phyloP scores from a whole-genome alignment of 164 flowering plant genomes.

The Litsea cubeba region DNA sequence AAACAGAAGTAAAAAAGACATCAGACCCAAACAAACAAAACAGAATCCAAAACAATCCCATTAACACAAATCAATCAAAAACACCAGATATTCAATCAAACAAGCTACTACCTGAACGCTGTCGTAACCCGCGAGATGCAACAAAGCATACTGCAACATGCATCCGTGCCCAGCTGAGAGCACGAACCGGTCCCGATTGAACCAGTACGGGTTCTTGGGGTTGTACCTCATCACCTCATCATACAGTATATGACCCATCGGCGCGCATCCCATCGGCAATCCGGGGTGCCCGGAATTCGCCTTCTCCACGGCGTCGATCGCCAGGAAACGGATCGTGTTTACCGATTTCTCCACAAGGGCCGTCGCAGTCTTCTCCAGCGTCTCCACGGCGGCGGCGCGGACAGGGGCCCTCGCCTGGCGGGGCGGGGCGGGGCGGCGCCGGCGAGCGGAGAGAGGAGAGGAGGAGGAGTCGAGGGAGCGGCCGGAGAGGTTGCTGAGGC shows the following conservation, averaged over 20 bases:
- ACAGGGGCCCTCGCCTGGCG: slow-evolving; percentile 7
- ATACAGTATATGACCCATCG: slow-evolving; percentile 87
- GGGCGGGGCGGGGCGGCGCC: not conserved
- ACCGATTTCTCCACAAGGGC: slow-evolving; percentile 71
- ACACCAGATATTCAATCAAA: not conserved
- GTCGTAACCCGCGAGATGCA: slow-evolving; percentile 96
- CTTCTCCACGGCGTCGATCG: slow-evolving; percentile 97
- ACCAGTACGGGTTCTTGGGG: slow-evolving; percentile 96
- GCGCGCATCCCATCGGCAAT: slow-evolving; percentile 98
- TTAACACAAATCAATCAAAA: not conserved
- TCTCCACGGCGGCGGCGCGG: slow-evolving; percentile 57
- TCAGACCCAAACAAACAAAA: not conserved
- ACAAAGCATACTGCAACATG: slow-evolving; percentile 93
- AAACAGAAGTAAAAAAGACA: not conserved
- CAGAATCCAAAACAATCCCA: not conserved
- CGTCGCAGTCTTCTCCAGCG: slow-evolving; percentile 45
- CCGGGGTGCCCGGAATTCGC: slow-evolving; percentile 99
- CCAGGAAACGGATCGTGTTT: slow-evolving; percentile 82
- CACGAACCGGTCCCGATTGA: slow-evolving; percentile 91
- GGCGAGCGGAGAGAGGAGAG: not conserved
- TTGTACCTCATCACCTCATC: slow-evolving; percentile 93
- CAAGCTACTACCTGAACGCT: slow-evolving; percentile 53
- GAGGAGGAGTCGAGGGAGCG: slow-evolving; percentile 38
- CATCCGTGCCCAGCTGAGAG: slow-evolving; percentile 98
- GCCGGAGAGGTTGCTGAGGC: slow-evolving; percentile 18